Conservation (phyloP, 1,284 basidiomycete genomes). For the Schizophyllum amplum region DNA sequence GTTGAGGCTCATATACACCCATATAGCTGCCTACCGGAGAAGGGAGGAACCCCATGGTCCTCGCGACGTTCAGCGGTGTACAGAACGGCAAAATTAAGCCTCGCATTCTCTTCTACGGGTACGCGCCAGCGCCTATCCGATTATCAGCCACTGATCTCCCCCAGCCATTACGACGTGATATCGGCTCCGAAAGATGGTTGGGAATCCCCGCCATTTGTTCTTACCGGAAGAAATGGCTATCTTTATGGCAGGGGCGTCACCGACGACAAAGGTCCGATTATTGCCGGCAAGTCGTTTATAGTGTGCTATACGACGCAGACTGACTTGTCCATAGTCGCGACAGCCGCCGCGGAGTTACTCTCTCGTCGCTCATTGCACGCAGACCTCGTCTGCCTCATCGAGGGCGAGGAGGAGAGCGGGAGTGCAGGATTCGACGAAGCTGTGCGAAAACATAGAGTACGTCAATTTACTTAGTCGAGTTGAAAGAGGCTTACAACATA, state of each 20-base stretch:
- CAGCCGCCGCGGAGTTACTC: constrained; percentile 79
- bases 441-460: constrained; percentile 69
- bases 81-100: constrained; percentile 47
- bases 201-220: constrained; percentile 79
- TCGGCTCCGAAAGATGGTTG: constrained; percentile 69
- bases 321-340: constrained; percentile 44
- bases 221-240: constrained; percentile 86
- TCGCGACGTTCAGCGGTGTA: constrained; percentile 73
- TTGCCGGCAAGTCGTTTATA: constrained; percentile 42
- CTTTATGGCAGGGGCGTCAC: constrained; percentile 90
- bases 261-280: constrained; percentile 90
- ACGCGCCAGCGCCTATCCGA: constrained; percentile 2
- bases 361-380: constrained; percentile 68
- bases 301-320: not conserved
- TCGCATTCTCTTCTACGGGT: constrained; percentile 85
- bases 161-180: constrained; percentile 89
- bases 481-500: not conserved
- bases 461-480: constrained; percentile 6
- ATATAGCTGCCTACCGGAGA: constrained; percentile 40
- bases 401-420: constrained; percentile 95
- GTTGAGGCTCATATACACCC: not conserved
- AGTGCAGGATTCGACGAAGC: constrained; percentile 79
- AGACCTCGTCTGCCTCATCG: constrained; percentile 87
- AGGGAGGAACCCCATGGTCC: constrained; percentile 72
- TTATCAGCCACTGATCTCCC: not conserved